Base-by-base conservation (phyloP, 2,329 filamentous ascomycete species). In the Aschersonia sp. region DNA sequence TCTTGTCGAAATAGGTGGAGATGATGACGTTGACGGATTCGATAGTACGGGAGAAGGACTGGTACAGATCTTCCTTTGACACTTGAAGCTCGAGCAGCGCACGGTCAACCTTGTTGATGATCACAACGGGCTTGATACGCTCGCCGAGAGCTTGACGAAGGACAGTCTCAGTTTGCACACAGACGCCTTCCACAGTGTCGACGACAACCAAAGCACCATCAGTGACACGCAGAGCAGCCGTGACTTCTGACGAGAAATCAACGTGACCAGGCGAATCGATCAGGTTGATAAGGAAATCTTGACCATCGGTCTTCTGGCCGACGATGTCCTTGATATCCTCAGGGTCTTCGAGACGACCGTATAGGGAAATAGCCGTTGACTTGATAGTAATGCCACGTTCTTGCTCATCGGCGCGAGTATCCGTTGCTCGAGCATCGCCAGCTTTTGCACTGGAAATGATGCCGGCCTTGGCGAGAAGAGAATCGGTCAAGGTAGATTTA, bases 71-170 rank as follows among this genome's bases (percentile, higher is more conserved):
- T 77, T 98, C 92, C 84, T 97, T 96, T 73, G 81, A 84, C 66
- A 96, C 84, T 78, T 98, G 92, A 56, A 98, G 83, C 77, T 98
- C 92, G 69, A 98, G 89, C 67, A 98, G 87, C 74, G 92, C 89
- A 76, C 92, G 91, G 70, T 98, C 92, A 72, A 98, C 92, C 85
- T 98, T 98, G 89, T 98, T 98, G 82, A 98, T 96, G 74, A 96
- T 85, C 69, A 96, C 82, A 65, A 98, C 91, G 65, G 92, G 92
- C 85, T 97, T 97, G 75, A 98, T 98, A 77, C 92, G 91, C 84
- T 98, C 92, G 82, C 88, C 86, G 62, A 98, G 88, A 71, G 92
- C 91, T 79, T 98, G 92, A 69, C 92, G 89, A 60, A 98, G 82
- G 65, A 98, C 92, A 66, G 92, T 98, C 85, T 98, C 92, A 67